Evolutionary conservation across 768 basidiomycete species (phyloP), one percentile per base, ranked within the genome.

Genomic region (Lactarius sp.): DNA sequence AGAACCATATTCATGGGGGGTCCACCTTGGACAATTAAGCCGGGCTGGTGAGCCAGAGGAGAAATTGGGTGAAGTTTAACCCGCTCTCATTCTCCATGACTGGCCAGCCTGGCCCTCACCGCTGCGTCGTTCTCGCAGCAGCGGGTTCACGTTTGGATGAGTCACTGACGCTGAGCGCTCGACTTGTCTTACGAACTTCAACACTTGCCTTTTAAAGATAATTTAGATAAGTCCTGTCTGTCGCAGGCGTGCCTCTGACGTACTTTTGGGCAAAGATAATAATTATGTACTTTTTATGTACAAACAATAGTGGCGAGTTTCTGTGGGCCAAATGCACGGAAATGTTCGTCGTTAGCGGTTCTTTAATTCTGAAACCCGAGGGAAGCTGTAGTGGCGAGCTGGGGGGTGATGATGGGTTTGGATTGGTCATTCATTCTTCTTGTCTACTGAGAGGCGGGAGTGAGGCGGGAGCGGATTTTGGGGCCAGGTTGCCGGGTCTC

Each of bases 241-340:
- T 46, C 18, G 46, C 18, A 20, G 44, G 63, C 3, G 63, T 60
- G 13, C 58, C 39, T 64, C 62, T 64, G 62, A 64, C 58, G 62
- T 64, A 60, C 56, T 55, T 49, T 27, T 42, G n/a, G 36, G 34
- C 16, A 20, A 55, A 22, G 52, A 41, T 5, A 36, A 60, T 33
- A 44, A 12, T 65, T 60, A 65, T 65, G 54, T 60, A 65, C 41
- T 14, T 9, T 34, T 64, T 64, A 65, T 60, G 64, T 65, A 65
- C 59, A 51, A 54, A 37, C 42, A 8, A 20, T 47, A 27, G 36
- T 41, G 13, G n/a, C 13, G 22, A 31, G 31, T 44, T 46, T 46
- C 36, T 47, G n/a, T 22, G 27, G 47, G 13, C 42, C 61, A 49
- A 44, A n/a, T 36, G 52, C 59, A 42, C 51, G 60, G 60, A 54